phyloP scores from a whole-genome alignment of 371 early-diverging fungal species.

The Rhizopus sp. region DNA sequence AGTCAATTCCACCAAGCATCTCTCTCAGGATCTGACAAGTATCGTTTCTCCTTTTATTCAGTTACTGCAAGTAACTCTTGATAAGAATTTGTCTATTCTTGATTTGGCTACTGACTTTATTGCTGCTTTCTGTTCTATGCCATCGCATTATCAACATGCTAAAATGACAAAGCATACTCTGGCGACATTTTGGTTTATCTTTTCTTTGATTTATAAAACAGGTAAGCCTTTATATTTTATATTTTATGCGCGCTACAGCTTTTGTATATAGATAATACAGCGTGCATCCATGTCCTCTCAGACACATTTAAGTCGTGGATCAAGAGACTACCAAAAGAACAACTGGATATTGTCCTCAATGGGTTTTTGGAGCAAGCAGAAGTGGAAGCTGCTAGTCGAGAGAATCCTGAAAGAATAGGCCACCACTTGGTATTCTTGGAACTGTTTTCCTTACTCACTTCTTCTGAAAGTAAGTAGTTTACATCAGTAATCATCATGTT shows the following conservation, averaged over 20 bases:
- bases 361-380: slow-evolving; percentile 27
- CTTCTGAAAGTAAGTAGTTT: slow-evolving; percentile 21
- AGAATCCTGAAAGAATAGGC: slow-evolving; percentile 23
- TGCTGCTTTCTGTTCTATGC: slow-evolving; percentile 32
- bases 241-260: background rate
- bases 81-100: slow-evolving; percentile 5
- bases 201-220: slow-evolving; percentile 19
- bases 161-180: slow-evolving; percentile 28
- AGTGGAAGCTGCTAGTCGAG: slow-evolving; percentile 24
- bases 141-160: slow-evolving; percentile 27
- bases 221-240: slow-evolving; percentile 6
- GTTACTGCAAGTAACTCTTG: slow-evolving; percentile 19
- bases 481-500: background rate
- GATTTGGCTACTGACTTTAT: slow-evolving; percentile 35
- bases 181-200: slow-evolving; percentile 41
- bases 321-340: slow-evolving; percentile 29
- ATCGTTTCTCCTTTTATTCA: slow-evolving; percentile 27
- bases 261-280: slow-evolving; percentile 15
- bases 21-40: slow-evolving; percentile 20
- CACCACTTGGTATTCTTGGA: slow-evolving; percentile 33
- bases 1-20: slow-evolving; percentile 25
- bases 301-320: slow-evolving; percentile 34
- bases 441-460: slow-evolving; percentile 26
- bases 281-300: slow-evolving; percentile 17
- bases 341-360: slow-evolving; percentile 28